Evolutionary conservation across 2,329 filamentous ascomycete genomes (phyloP).

Genomic region (Ophiostoma pallidulum): DNA sequence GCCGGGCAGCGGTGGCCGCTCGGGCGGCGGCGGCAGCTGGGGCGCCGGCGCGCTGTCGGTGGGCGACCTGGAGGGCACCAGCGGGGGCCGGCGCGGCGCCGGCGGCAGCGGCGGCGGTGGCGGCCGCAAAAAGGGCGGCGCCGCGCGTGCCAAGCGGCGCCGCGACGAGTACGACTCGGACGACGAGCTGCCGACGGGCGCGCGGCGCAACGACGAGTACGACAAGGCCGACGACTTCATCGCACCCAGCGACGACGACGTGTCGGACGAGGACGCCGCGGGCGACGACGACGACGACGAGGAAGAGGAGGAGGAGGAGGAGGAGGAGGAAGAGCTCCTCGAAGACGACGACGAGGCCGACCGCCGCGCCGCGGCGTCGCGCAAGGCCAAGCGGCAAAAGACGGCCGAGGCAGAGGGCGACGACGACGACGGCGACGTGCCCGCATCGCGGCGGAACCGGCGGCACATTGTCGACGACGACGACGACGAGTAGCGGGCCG

Average conservation of each 20-base stretch:
- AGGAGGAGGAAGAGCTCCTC: constrained; percentile 37
- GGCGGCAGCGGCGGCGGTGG: constrained; percentile 25
- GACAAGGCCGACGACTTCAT: constrained; percentile 74
- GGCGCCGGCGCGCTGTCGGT: constrained; percentile 51
- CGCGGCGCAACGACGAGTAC: constrained; percentile 61
- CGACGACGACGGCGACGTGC: constrained; percentile 37
- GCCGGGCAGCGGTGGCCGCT: constrained; percentile 34
- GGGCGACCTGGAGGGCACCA: constrained; percentile 54
- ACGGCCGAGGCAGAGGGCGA: constrained; percentile 42
- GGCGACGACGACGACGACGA: constrained; percentile 51
- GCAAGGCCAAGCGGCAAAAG: constrained; percentile 40
- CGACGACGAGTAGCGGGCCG: constrained; percentile 32
- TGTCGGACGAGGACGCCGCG: constrained; percentile 46
- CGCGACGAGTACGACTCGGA: constrained; percentile 66
- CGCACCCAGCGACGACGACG: constrained; percentile 63
- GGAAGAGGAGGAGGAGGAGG: constrained; percentile 48
- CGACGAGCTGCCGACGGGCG: constrained; percentile 56
- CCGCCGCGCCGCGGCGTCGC: constrained; percentile 42
- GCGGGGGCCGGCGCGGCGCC: constrained; percentile 31
- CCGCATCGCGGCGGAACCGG: constrained; percentile 36
- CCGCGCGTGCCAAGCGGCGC: constrained; percentile 42
- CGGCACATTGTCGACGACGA: constrained; percentile 53
- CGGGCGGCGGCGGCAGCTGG: constrained; percentile 23
- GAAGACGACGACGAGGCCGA: constrained; percentile 48
- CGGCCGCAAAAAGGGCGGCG: constrained; percentile 45